A percentile compares a stretch with the other conserved stretches of the same genome.
Conservation (phyloP, 148 eudicot genomes). For the Diospyros kaki region DNA sequence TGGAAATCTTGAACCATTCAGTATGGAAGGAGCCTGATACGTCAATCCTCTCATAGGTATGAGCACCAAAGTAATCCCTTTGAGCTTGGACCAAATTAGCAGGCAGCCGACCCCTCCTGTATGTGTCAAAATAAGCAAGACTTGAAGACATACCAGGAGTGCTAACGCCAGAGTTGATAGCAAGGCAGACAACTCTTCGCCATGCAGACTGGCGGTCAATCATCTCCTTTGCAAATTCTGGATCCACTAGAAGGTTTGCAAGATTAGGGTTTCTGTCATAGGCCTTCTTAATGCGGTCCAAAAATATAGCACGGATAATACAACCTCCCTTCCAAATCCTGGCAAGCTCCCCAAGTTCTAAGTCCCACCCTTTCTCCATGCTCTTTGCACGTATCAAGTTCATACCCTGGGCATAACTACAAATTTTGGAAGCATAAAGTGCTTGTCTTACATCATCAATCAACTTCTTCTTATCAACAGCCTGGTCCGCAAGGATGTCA, state of each 20-base stretch:
- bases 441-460: conserved; percentile 81
- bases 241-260: conserved; percentile 78
- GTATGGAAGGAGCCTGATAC: conserved; percentile 77
- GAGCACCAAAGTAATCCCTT: conserved; percentile 91
- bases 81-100: conserved; percentile 95
- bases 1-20: conserved; percentile 89
- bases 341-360: conserved; percentile 80
- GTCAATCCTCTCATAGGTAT: conserved; percentile 87
- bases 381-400: conserved; percentile 88
- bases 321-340: conserved; percentile 96
- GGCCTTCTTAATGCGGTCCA: conserved; percentile 88
- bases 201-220: conserved; percentile 78
- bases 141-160: conserved; percentile 95
- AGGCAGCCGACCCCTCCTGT: conserved; percentile 74
- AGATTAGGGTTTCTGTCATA: conserved; percentile 76
- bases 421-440: conserved; percentile 78
- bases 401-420: conserved; percentile 94
- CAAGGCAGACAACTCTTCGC: conserved; percentile 77
- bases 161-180: conserved; percentile 77
- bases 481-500: conserved; percentile 48
- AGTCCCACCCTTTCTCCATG: conserved; percentile 70
- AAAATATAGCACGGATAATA: conserved; percentile 83
- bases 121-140: conserved; percentile 91
- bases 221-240: conserved; percentile 80
- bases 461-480: conserved; percentile 65